Evolutionary conservation across 1,139 yeast species (phyloP), one percentile per base, ranked within the genome.

Genomic region (Candida tunisiensis): DNA sequence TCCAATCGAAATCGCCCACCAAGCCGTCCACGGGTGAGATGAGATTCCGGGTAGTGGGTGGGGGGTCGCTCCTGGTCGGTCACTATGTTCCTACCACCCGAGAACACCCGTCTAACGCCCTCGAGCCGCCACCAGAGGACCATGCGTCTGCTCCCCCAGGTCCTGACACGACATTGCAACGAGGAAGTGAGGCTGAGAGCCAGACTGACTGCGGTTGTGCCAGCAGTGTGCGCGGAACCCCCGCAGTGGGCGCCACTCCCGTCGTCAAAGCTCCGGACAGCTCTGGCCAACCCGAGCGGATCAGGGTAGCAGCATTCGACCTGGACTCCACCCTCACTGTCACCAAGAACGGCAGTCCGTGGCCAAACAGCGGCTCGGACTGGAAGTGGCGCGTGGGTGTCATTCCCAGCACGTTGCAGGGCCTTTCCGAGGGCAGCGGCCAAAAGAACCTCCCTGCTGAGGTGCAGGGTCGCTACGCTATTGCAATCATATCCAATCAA

Each of bases 401-500:
- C 5, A 57, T 61, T 3, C 30, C 47, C 0, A 34, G 42, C 5
- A 56, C 41, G 28, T 44, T 68, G 15, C 37, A 40, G 9, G 31
- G 43, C 14, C 30, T 27, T 4, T 29, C 33, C 21, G 19, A 28
- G 10, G 25, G 28, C 11, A 22, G 19, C 5, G 29, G 9, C 25
- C 15, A 11, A 5, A 19, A 15, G 8, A 15, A 10, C 10, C 14
- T 15, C 15, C 15, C 21, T 4, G 8, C 13, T 6, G 4, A 11
- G 12, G n/a, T 22, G 15, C 15, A 10, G 37, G 48, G 5, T 7
- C 45, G 47, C 4, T 57, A 55, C 35, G 21, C 61, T 1, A 47
- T 82, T 4, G 88, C 73, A 9, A 64, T 88, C 2, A 79, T 88
- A 45, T 69, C 95, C 3, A 88, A 88, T 44, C 98, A 88, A 45